Conservation (phyloP, 2,329 filamentous ascomycete genomes). For the Simplicillium sp. region DNA sequence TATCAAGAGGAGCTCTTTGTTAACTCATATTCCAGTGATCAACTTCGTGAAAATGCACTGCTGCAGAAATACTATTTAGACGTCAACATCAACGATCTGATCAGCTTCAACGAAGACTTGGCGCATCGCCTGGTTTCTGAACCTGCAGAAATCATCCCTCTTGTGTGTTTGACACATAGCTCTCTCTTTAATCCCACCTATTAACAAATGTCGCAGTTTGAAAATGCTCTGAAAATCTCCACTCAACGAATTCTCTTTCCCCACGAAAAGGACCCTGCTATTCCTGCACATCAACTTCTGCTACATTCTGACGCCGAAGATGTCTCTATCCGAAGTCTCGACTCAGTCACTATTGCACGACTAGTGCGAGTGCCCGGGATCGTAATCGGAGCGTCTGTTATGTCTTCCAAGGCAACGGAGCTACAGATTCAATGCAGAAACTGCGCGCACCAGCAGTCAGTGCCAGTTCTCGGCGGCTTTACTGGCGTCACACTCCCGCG, state of each 20-base stretch:
- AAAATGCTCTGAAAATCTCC: slow-evolving; percentile 79
- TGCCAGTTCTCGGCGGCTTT: slow-evolving; percentile 78
- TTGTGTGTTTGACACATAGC: slow-evolving; percentile 45
- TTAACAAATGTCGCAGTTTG: slow-evolving; percentile 57
- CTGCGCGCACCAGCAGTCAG: slow-evolving; percentile 62
- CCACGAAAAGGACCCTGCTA: slow-evolving; percentile 51
- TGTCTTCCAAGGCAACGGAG: slow-evolving; percentile 88
- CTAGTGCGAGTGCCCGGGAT: slow-evolving; percentile 97
- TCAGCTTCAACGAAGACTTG: slow-evolving; percentile 91
- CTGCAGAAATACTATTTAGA: slow-evolving; percentile 94
- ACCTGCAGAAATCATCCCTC: slow-evolving; percentile 83
- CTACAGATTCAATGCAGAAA: slow-evolving; percentile 82
- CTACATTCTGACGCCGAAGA: slow-evolving; percentile 86
- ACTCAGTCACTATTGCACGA: slow-evolving; percentile 83
- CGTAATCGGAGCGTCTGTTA: slow-evolving; percentile 91
- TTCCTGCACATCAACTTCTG: slow-evolving; percentile 90
- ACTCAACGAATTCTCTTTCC: slow-evolving; percentile 92
- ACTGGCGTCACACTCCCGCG: slow-evolving; percentile 77
- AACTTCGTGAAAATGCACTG: slow-evolving; percentile 88
- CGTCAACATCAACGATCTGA: slow-evolving; percentile 89
- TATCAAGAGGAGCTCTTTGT: background rate
- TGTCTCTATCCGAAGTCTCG: slow-evolving; percentile 87
- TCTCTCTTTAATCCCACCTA: background rate
- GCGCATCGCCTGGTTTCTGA: slow-evolving; percentile 84
- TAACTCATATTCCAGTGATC: slow-evolving; percentile 55